A percentile compares a stretch with the other conserved stretches of the same genome.
These are phyloP conservation scores for Apophysomyces ossiformis DNA, from an alignment of 371 early-diverging fungal species.

Conservation along the genomic window DNA sequence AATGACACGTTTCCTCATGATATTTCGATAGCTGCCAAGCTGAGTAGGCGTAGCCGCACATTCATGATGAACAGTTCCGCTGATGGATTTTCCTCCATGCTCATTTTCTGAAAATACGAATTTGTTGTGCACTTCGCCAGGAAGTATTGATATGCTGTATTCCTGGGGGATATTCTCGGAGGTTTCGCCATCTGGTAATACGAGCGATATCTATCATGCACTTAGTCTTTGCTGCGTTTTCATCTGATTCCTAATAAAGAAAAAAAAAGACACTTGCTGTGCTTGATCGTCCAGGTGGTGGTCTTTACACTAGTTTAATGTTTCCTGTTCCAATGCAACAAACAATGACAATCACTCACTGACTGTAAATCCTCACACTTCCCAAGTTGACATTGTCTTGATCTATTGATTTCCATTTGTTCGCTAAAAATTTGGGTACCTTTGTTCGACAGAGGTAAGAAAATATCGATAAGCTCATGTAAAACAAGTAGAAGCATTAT, in stretches of 20 bases:
- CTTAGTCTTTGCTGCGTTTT: neutral
- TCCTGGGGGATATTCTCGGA: constrained; percentile 68
- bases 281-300: constrained; percentile 39
- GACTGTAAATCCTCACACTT: constrained; percentile 76
- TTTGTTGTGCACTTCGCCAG: constrained; percentile 72
- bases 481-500: neutral
- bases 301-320: constrained; percentile 19
- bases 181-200: constrained; percentile 62
- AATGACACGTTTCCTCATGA: constrained; percentile 75
- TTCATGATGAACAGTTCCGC: constrained; percentile 86
- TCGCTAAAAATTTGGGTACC: constrained; percentile 84
- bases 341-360: constrained; percentile 34
- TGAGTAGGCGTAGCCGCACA: constrained; percentile 75
- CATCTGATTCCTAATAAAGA: neutral
- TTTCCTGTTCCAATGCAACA: neutral
- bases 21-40: constrained; percentile 65
- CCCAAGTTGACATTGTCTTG: constrained; percentile 78
- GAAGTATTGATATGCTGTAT: constrained; percentile 75
- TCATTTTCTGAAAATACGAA: constrained; percentile 76
- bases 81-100: constrained; percentile 46
- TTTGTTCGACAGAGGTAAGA: constrained; percentile 17
- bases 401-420: constrained; percentile 75
- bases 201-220: constrained; percentile 53
- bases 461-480: neutral
- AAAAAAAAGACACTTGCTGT: constrained; percentile 22